Evolutionary conservation across 2,329 filamentous ascomycete species (phyloP), one percentile per base, ranked within the genome.

Genomic region (Phyllachora maydis): DNA sequence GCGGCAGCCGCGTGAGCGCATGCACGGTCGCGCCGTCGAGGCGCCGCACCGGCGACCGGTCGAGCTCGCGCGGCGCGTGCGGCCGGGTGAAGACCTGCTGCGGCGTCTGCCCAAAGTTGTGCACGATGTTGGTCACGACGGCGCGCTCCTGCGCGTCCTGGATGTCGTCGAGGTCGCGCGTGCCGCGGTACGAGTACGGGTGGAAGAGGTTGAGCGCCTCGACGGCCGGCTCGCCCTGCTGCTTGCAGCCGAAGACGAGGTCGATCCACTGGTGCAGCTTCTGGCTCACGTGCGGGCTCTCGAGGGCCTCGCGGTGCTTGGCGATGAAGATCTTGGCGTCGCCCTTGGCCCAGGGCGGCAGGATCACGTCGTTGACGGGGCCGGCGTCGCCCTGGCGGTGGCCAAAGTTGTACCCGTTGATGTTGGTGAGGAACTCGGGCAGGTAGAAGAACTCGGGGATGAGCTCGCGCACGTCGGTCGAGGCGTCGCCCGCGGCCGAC

Each of bases 361-460:
- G 56, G 23, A 72, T 60, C 4, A 98, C 88, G 28, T 83, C 63
- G 39, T 92, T 78, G 13, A 98, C 83, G 16, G 64, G 64, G 13
- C 72, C 71, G 2, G 68, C 77, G 26, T 69, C 72, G 23, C 78
- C 82, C 43, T 95, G 83, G 12, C 79, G 68, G 18, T 69, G 55
- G 5, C 90, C 90, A 47, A 98, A 95, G 35, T 95, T 82, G 47
- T 92, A 98, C 4, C 69, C 67, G 38, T 98, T 98, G 32, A 81
- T 65, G 38, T 98, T 98, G n/a, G 69, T 73, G 10, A 98, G 53
- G 33, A 98, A 95, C 33, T 95, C 88, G 0, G 88, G 83, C 2
- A 98, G 59, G 36, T 85, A 98, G 52, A 91, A 98, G 47, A 98
- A 98, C 39, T 98, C 88, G 0, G 88, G 88, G 11, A 82, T 95